Conservation (phyloP, 768 basidiomycete species). For the Clitopilus passeckerianus region DNA sequence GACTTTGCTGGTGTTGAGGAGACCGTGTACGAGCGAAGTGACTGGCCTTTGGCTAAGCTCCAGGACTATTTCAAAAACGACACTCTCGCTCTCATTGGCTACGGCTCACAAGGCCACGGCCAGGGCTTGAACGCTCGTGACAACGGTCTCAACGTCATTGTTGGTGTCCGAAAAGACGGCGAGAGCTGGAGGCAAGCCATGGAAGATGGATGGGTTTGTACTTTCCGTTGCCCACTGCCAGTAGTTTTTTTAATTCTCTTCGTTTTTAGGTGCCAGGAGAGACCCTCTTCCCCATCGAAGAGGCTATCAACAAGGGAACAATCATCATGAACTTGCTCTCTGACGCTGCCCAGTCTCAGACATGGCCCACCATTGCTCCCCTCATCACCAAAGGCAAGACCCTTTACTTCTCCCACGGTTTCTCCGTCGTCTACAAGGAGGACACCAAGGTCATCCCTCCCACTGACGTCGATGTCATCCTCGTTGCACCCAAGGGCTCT, state of each 20-base stretch:
- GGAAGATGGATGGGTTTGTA: conserved; percentile 92
- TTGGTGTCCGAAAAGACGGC: conserved; percentile 96
- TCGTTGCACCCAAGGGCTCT: conserved; percentile 98
- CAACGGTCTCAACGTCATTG: conserved; percentile 97
- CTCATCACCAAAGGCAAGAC: conserved; percentile 99
- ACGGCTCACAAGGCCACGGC: conserved; percentile 98
- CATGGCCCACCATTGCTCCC: conserved; percentile 85
- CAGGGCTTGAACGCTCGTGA: conserved; percentile 99
- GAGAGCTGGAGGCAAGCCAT: conserved; percentile 95
- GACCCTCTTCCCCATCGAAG: conserved; percentile 97
- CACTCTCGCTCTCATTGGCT: conserved; percentile 97
- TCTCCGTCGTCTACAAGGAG: conserved; percentile 98
- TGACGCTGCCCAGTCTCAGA: conserved; percentile 97
- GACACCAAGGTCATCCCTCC: conserved; percentile 94
- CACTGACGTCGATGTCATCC: conserved; percentile 93
- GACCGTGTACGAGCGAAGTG: conserved; percentile 89
- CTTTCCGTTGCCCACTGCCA: neutral
- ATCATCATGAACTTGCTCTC: conserved; percentile 99
- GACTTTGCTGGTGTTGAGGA: conserved; percentile 95
- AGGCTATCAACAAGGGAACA: conserved; percentile 92
- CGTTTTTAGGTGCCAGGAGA: conserved; percentile 80
- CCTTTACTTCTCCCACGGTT: conserved; percentile 99
- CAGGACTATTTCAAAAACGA: conserved; percentile 99
- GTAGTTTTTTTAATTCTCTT: neutral
- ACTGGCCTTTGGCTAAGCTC: conserved; percentile 97